These are phyloP conservation scores for Hanseniaspora singularis DNA, from an alignment of 805 yeast species.

Conservation along the genomic window DNA sequence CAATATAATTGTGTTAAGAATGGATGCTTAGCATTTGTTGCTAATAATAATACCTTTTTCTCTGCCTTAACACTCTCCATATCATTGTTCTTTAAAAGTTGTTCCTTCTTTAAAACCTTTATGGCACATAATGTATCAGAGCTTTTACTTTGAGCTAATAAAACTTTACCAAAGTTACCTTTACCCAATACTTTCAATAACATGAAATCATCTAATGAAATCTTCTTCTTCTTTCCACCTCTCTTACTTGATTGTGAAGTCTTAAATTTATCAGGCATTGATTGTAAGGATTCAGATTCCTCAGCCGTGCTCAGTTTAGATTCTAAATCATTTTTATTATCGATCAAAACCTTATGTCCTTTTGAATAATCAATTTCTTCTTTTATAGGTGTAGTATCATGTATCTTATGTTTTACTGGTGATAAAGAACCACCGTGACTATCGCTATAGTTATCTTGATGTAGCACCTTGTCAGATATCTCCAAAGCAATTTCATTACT, in stretches of 20 bases:
- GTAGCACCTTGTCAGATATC: not conserved
- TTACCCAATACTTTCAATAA: slow-evolving; percentile 90
- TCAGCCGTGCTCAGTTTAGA: not conserved
- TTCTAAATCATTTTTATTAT: slow-evolving; percentile 4
- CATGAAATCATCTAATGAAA: slow-evolving; percentile 90
- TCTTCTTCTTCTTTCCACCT: slow-evolving; percentile 59
- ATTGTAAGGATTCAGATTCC: not conserved
- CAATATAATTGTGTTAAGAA: slow-evolving; percentile 93
- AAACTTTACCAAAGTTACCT: slow-evolving; percentile 96
- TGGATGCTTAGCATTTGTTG: slow-evolving; percentile 87
- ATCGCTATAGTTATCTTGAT: not conserved
- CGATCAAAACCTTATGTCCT: slow-evolving; percentile 3
- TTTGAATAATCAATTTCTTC: slow-evolving; percentile 9
- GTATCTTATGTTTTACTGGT: not conserved
- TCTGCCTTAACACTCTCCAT: slow-evolving; percentile 95
- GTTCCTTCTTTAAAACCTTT: slow-evolving; percentile 86
- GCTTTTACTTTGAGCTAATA: slow-evolving; percentile 95
- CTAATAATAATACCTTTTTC: slow-evolving; percentile 87
- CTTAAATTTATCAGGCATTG: slow-evolving; percentile 3
- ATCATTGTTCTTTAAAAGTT: slow-evolving; percentile 85
- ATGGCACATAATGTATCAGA: slow-evolving; percentile 89
- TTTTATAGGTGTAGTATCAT: slow-evolving; percentile 13
- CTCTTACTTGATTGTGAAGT: slow-evolving; percentile 18
- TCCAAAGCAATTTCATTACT: not conserved
- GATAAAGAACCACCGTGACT: not conserved